phyloP scores from a whole-genome alignment of 257 asterid genomes.

The Rehmannia glutinosa region DNA sequence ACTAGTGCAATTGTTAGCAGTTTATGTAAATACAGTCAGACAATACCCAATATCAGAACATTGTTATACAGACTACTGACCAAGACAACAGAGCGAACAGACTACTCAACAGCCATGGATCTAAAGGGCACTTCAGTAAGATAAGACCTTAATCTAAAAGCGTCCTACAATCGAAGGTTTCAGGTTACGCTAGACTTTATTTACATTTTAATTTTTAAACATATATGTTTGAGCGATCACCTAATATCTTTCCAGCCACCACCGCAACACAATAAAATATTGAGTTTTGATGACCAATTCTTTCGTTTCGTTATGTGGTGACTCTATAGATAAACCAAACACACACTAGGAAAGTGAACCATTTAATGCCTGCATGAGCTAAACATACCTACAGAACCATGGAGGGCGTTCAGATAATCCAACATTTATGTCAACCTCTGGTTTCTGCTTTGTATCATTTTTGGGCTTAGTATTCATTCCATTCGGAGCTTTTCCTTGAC shows the following conservation, averaged over 20 bases:
- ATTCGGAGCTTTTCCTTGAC: slow-evolving; percentile 52
- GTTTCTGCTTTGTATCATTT: slow-evolving; percentile 53
- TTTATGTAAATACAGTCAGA: no score
- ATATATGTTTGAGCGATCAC: background rate
- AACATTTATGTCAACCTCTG: slow-evolving; percentile 78
- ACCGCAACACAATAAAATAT: background rate
- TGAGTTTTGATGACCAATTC: background rate
- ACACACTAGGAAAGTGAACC: background rate
- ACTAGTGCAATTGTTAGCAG: no score
- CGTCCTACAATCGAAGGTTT: no score
- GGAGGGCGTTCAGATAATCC: slow-evolving; percentile 84
- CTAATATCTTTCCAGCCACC: background rate
- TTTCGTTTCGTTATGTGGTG: background rate
- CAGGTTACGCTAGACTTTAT: background rate
- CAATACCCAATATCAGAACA: no score
- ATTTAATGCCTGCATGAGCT: background rate
- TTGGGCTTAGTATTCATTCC: slow-evolving; percentile 51
- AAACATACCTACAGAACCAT: slow-evolving; percentile 88
- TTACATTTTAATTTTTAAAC: background rate
- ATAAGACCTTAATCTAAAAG: no score
- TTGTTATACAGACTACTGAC: background rate
- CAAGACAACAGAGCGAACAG: no score
- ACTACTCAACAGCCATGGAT: no score
- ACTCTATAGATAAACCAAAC: slow-evolving; percentile 13
- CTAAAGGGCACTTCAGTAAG: no score